Base-by-base conservation (phyloP, 768 basidiomycete genomes). In the Tricholoma hemisulphureum region DNA sequence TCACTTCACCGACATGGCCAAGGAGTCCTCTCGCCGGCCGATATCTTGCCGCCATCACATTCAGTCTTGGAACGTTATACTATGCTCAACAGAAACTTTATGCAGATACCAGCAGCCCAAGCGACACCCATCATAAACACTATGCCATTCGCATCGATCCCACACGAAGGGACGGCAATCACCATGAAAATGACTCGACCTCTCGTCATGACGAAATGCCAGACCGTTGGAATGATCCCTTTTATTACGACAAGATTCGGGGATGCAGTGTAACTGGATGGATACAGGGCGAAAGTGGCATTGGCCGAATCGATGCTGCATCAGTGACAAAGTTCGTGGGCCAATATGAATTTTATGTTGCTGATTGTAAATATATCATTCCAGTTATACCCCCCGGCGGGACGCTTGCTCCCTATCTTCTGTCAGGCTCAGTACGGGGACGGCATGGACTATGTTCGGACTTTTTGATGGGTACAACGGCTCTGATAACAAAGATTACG, bases 391-490 rank as follows among this genome's bases (percentile, higher is more conserved):
- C 20, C 51, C 54, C 18, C 41, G 37, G 10, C 48, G 52, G n/a
- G 57, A 62, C 32, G 28, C 46, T 29, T 49, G 41, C 7, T 29
- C 29, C 7, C 4, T 63, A n/a, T 48, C 51, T 32, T 60, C 49
- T 8, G 26, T 45, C 23, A 16, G 2, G 18, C 20, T 60, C 16
- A 5, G 23, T 6, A 6, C 50, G 8, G 55, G 61, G 1, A 55
- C 55, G 18, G 51, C 59, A 18, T 76, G 73, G 74, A 69, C 71
- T 20, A 64, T 76, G 18, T 72, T 74, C 51, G 64, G 67, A 4
- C 60, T 75, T 23, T 65, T 66, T 48, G 70, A 76, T 55, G 73
- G 71, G 8, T 70, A 71, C 51, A 66, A 60, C 49, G 72, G 75
- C 34, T 62, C 61, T 53, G 63, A 67, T 3, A 45, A 76, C 72